Percentiles rank a stretch among this genome's conserved stretches.
These are phyloP conservation scores for Botrytis byssoidea DNA, from an alignment of 2,329 filamentous ascomycete species.

Conservation along the genomic window DNA sequence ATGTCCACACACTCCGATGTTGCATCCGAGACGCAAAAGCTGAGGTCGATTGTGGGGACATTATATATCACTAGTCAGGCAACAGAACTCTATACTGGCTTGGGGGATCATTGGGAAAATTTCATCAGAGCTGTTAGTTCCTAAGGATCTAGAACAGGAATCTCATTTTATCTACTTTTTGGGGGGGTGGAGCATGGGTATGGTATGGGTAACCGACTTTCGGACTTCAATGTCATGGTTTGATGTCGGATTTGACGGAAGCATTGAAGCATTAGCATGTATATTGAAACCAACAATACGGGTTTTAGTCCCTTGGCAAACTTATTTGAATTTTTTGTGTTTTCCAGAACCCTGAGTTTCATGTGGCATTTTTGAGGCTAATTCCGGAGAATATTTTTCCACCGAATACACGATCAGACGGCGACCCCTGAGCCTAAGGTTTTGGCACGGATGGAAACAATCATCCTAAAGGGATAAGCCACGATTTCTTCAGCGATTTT, in stretches of 20 bases:
- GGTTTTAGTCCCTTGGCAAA: neutral
- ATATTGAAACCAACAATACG: neutral
- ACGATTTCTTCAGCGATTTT: neutral
- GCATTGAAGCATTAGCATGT: neutral
- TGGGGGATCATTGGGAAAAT: conserved; percentile 20
- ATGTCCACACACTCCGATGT: conserved; percentile 15
- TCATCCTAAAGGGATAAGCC: neutral
- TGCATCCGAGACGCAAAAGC: conserved; percentile 8
- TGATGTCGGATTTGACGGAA: neutral
- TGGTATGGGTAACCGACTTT: neutral
- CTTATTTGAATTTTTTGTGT: neutral
- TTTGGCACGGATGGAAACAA: neutral
- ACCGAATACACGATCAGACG: neutral
- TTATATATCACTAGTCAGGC: conserved; percentile 17
- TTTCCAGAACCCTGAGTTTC: neutral
- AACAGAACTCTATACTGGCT: conserved; percentile 13
- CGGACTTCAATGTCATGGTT: neutral
- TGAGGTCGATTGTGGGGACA: conserved; percentile 1
- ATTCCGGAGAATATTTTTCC: neutral
- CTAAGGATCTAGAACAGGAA: conserved; percentile 1
- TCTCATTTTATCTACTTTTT: neutral
- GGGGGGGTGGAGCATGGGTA: neutral
- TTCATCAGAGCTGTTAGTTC: conserved; percentile 13
- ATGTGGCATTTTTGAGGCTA: neutral
- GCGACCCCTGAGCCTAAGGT: neutral